Conservation (phyloP, 768 basidiomycete species). For the Boletus pseudo-olivaceus region DNA sequence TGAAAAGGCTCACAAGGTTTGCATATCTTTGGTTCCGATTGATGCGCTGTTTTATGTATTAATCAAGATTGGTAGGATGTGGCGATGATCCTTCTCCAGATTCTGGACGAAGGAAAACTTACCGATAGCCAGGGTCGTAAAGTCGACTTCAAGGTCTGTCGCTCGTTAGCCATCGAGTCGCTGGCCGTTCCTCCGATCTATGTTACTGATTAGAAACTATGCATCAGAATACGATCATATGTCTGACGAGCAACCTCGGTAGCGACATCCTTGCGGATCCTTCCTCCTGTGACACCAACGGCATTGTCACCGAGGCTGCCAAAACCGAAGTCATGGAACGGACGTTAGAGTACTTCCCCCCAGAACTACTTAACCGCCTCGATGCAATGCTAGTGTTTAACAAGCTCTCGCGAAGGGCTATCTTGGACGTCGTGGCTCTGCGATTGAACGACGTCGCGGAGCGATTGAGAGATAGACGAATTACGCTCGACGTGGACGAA, state of each 20-base stretch:
- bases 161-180: not conserved
- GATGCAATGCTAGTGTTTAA: slow-evolving; percentile 90
- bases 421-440: slow-evolving; percentile 74
- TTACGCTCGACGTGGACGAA: slow-evolving; percentile 66
- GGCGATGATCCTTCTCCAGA: slow-evolving; percentile 84
- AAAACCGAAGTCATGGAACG: slow-evolving; percentile 67
- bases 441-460: slow-evolving; percentile 71
- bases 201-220: not conserved
- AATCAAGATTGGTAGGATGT: slow-evolving; percentile 54
- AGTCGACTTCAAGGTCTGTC: slow-evolving; percentile 77
- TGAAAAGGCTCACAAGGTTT: slow-evolving; percentile 78
- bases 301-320: slow-evolving; percentile 60
- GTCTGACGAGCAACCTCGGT: slow-evolving; percentile 85
- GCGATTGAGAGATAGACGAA: slow-evolving; percentile 60
- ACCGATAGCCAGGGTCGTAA: slow-evolving; percentile 92
- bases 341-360: slow-evolving; percentile 80
- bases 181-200: not conserved
- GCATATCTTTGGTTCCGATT: not conserved
- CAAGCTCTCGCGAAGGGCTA: slow-evolving; percentile 71
- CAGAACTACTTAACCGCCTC: slow-evolving; percentile 85
- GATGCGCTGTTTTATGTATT: not conserved
- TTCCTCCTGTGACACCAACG: slow-evolving; percentile 58
- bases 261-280: slow-evolving; percentile 72
- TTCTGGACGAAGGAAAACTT: slow-evolving; percentile 84
- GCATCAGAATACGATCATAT: slow-evolving; percentile 84